These are phyloP conservation scores for Acrocalymma vagum DNA, from an alignment of 2,329 filamentous ascomycete genomes.

Conservation along the genomic window DNA sequence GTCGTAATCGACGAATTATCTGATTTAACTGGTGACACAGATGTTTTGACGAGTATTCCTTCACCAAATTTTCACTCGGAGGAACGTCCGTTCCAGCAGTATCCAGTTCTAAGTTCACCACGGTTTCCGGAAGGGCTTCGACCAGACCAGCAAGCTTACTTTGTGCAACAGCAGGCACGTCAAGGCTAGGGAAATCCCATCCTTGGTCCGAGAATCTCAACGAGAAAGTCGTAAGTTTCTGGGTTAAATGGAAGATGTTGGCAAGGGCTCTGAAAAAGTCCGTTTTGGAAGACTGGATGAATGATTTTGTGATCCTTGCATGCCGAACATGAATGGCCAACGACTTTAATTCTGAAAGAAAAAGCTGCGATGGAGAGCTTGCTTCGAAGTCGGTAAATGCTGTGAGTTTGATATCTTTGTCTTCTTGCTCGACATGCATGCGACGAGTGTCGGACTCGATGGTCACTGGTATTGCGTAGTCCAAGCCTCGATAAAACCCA, in stretches of 20 bases:
- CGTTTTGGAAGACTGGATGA: neutral
- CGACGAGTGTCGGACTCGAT: conserved; percentile 18
- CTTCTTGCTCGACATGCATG: conserved; percentile 8
- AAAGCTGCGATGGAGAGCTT: conserved; percentile 10
- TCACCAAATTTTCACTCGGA: conserved; percentile 2
- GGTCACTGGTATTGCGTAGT: conserved; percentile 8
- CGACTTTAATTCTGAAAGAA: conserved; percentile 13
- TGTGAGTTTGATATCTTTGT: no score
- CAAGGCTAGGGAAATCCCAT: conserved; percentile 20
- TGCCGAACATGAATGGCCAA: conserved; percentile 21
- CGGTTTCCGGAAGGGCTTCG: conserved; percentile 12
- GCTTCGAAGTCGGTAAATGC: conserved; percentile 4
- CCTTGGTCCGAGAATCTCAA: conserved; percentile 17
- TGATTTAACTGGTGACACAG: conserved; percentile 19
- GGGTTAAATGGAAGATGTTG: conserved; percentile 2
- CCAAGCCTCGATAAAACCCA: conserved; percentile 11
- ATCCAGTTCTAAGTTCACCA: conserved; percentile 21
- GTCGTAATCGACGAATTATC: conserved; percentile 14
- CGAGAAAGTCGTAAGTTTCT: conserved; percentile 17
- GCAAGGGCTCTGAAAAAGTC: conserved; percentile 14
- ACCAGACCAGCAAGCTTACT: conserved; percentile 15
- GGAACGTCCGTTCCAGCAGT: conserved; percentile 17
- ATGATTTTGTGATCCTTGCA: conserved; percentile 6
- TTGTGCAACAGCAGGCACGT: conserved; percentile 19
- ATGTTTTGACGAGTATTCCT: conserved; percentile 2